Evolutionary conservation across 164 flowering plant species (phyloP).

Genomic region (Tetracentron sinense): DNA sequence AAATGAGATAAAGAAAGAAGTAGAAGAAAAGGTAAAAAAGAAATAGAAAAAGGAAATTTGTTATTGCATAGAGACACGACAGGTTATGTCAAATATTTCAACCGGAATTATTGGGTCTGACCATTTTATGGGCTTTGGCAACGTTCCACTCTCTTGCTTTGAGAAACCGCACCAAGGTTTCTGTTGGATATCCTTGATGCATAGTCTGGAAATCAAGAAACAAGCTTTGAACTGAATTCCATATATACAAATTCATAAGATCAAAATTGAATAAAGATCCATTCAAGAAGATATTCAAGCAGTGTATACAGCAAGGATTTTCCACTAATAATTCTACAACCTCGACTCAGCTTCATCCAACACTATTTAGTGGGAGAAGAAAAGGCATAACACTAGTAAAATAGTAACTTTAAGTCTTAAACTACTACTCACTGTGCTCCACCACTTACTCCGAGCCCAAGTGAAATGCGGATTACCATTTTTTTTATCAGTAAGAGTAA

Average conservation of each 20-base stretch:
- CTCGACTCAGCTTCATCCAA: too few relatives aligned
- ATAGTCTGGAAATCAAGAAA: constrained; percentile 50
- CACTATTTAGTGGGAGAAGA: neutral
- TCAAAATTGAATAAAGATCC: neutral
- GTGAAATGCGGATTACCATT: too few relatives aligned
- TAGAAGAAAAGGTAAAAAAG: too few relatives aligned
- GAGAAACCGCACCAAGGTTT: constrained; percentile 68
- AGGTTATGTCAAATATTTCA: neutral
- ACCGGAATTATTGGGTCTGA: constrained; percentile 19
- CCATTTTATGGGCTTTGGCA: constrained; percentile 86
- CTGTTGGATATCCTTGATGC: constrained; percentile 72
- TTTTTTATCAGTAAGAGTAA: too few relatives aligned
- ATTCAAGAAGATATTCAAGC: neutral
- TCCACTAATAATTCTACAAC: neutral
- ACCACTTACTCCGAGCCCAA: neutral
- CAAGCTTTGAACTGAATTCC: neutral
- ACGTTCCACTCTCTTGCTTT: constrained; percentile 94
- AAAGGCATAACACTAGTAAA: neutral
- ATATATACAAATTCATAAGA: neutral
- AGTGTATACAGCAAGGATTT: neutral
- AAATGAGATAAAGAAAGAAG: neutral
- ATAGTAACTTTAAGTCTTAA: neutral
- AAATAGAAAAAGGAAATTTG: neutral
- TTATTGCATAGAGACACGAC: neutral
- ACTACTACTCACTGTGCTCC: neutral